Conservation (phyloP, 2,329 filamentous ascomycete species). For the Zymoseptoria passerinii region DNA sequence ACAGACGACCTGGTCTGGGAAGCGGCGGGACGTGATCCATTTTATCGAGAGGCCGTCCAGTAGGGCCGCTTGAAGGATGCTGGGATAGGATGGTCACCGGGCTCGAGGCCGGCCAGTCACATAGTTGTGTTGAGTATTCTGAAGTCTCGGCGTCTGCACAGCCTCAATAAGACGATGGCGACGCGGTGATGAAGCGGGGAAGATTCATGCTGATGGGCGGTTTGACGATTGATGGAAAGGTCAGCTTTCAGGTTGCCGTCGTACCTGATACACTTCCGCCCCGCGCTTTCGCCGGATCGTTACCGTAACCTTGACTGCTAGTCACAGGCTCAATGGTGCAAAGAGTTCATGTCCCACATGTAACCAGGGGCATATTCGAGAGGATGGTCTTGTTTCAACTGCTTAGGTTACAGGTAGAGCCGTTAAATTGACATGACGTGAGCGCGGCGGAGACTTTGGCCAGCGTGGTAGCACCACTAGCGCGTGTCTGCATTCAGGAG, state of each 20-base stretch:
- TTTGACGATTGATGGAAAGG: neutral
- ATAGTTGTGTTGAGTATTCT: neutral
- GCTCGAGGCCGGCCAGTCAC: neutral
- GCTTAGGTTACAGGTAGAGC: neutral
- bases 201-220: neutral
- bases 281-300: neutral
- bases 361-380: neutral
- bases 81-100: neutral
- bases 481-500: neutral
- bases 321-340: neutral
- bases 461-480: neutral
- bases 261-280: neutral
- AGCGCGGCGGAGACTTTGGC: neutral
- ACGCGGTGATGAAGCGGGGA: neutral
- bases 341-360: neutral
- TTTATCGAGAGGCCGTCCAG: neutral
- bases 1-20: conserved; percentile 21
- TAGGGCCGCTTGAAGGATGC: neutral
- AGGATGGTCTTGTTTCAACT: too few species aligned
- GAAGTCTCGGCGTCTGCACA: neutral
- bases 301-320: neutral
- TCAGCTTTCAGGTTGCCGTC: neutral
- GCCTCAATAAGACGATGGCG: neutral
- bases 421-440: neutral
- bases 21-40: conserved; percentile 25